These are phyloP conservation scores for Backusella tarrabulga DNA, from an alignment of 192 early-diverging fungal genomes.

Conservation along the genomic window DNA sequence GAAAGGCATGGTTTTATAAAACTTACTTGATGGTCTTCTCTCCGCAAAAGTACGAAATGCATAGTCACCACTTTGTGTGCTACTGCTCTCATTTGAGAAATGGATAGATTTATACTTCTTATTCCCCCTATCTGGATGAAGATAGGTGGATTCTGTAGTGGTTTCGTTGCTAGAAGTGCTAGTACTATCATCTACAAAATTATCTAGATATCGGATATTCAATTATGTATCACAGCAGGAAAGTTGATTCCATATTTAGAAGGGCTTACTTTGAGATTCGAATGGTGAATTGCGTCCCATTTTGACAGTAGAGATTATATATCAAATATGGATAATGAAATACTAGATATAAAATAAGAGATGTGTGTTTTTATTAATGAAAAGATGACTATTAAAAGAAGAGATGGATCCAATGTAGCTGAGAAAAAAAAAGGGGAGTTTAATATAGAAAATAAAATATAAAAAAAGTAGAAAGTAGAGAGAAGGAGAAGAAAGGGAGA, in stretches of 20 bases:
- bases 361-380: background rate
- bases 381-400: background rate
- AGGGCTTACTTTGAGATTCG: background rate
- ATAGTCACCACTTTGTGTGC: background rate
- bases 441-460: background rate
- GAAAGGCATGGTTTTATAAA: background rate
- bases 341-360: background rate
- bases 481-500: background rate
- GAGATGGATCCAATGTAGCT: background rate
- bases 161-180: background rate
- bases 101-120: background rate
- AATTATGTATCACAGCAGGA: conserved; percentile 7
- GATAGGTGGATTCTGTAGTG: background rate
- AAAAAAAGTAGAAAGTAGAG: background rate
- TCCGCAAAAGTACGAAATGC: background rate
- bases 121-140: background rate
- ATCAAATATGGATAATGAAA: background rate
- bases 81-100: background rate
- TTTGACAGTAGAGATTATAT: background rate
- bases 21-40: background rate
- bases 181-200: background rate
- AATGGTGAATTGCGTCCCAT: background rate
- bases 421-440: background rate
- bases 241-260: background rate
- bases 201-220: background rate